phyloP scores from a whole-genome alignment of 1,284 basidiomycete genomes.

The Takashimella koratensis region DNA sequence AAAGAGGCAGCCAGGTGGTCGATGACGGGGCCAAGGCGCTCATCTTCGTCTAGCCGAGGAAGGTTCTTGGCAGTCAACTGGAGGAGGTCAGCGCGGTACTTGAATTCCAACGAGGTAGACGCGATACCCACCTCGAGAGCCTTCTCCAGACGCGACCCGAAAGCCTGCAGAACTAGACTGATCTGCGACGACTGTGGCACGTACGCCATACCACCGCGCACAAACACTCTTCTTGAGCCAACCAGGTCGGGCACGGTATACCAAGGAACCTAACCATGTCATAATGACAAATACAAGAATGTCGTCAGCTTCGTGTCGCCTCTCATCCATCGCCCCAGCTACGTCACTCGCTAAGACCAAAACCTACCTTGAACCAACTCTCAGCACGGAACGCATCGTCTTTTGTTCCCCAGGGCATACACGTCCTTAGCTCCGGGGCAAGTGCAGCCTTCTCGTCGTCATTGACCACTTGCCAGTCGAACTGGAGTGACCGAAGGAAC shows the following conservation, averaged over 20 bases:
- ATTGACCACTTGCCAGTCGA: constrained; percentile 72
- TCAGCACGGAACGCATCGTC: constrained; percentile 53
- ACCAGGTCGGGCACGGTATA: constrained; percentile 90
- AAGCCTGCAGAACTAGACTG: constrained; percentile 85
- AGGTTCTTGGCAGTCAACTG: constrained; percentile 82
- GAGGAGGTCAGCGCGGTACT: constrained; percentile 2
- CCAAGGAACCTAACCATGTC: constrained; percentile 73
- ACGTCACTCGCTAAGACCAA: background rate
- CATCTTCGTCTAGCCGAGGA: constrained; percentile 94
- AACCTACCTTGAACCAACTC: constrained; percentile 43
- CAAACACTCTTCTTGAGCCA: constrained; percentile 73
- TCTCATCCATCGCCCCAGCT: background rate
- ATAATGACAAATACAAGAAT: no score
- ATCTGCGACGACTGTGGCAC: constrained; percentile 79
- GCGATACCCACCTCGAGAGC: constrained; percentile 66
- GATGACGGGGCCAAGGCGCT: constrained; percentile 83
- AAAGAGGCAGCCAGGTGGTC: constrained; percentile 93
- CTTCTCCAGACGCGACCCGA: constrained; percentile 68
- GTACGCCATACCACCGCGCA: constrained; percentile 82
- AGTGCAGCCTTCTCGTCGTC: constrained; percentile 56
- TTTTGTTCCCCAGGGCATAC: constrained; percentile 32
- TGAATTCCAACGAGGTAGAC: background rate
- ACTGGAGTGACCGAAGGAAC: constrained; percentile 72
- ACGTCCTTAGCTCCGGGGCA: constrained; percentile 26
- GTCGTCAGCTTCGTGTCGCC: constrained; percentile 1